Conservation (phyloP, 2,329 filamentous ascomycete species). For the Dryadomyces sulphureus region DNA sequence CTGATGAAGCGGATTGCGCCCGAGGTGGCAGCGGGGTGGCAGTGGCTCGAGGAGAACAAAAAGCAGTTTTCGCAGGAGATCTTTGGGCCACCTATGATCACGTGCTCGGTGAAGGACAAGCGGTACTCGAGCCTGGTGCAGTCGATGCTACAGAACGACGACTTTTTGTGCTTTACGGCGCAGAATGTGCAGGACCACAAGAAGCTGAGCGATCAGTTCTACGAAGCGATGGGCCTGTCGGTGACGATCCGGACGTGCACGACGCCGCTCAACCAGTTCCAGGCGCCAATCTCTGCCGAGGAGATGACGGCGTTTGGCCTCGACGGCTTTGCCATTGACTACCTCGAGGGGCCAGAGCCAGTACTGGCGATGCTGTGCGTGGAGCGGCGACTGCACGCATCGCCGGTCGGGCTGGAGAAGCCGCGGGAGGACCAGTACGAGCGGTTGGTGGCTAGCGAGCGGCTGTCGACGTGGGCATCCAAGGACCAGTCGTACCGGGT, state of each 20-base stretch:
- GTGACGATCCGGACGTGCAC: slow-evolving; percentile 56
- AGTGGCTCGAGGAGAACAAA: slow-evolving; percentile 66
- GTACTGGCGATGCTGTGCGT: slow-evolving; percentile 82
- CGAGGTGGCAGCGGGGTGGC: slow-evolving; percentile 58
- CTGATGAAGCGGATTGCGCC: slow-evolving; percentile 45
- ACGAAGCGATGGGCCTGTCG: slow-evolving; percentile 46
- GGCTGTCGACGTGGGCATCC: slow-evolving; percentile 56
- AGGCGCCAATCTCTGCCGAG: slow-evolving; percentile 35
- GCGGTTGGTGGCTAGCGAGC: slow-evolving; percentile 39
- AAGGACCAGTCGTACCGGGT: slow-evolving; percentile 50
- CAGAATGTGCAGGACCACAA: slow-evolving; percentile 64
- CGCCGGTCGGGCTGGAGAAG: slow-evolving; percentile 48
- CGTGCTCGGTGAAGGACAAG: slow-evolving; percentile 63
- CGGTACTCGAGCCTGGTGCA: slow-evolving; percentile 45
- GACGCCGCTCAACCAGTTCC: slow-evolving; percentile 38
- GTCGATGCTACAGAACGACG: slow-evolving; percentile 31
- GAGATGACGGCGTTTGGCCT: slow-evolving; percentile 49
- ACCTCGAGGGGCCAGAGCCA: slow-evolving; percentile 62
- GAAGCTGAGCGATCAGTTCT: slow-evolving; percentile 52
- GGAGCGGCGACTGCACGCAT: slow-evolving; percentile 51
- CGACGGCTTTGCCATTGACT: slow-evolving; percentile 68
- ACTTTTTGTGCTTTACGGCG: slow-evolving; percentile 56
- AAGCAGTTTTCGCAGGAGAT: slow-evolving; percentile 58
- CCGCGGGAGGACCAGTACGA: slow-evolving; percentile 54
- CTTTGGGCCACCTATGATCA: slow-evolving; percentile 67